phyloP scores from a whole-genome alignment of 441 rosid species.

The Syzygium malaccense region DNA sequence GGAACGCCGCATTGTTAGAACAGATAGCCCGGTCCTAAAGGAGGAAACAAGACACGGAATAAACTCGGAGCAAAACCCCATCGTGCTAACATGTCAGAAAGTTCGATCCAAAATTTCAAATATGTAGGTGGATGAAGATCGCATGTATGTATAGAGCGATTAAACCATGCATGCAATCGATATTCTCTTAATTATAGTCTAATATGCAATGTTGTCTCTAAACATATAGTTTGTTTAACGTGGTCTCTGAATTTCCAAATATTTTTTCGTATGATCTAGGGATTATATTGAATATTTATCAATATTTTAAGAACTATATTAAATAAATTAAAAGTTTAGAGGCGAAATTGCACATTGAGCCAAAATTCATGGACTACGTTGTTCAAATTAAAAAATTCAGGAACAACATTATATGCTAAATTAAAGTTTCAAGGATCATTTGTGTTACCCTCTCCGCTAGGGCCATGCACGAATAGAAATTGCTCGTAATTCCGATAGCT shows the following conservation, averaged over 20 bases:
- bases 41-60: neutral
- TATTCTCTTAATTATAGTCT: accelerated
- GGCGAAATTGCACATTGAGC: accelerated
- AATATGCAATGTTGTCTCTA: accelerated
- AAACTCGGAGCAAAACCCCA: too few species aligned
- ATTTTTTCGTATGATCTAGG: neutral
- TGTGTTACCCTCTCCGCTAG: neutral
- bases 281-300: accelerated
- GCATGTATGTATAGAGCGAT: neutral
- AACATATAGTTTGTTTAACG: neutral
- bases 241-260: neutral
- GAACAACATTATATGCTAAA: too few species aligned
- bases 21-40: neutral
- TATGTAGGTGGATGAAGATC: accelerated
- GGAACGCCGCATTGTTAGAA: neutral
- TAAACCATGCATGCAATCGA: too few species aligned
- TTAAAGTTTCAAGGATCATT: neutral
- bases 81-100: neutral
- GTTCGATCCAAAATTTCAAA: neutral
- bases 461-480: too few species aligned
- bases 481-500: neutral
- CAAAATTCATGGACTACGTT: accelerated
- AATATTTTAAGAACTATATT: neutral
- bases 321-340: neutral
- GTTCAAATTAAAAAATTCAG: neutral